A percentile compares a stretch with the other conserved stretches of the same genome.
Evolutionary conservation across 345 rosid genomes (phyloP).

Genomic region (Euphorbia pulcherrima): DNA sequence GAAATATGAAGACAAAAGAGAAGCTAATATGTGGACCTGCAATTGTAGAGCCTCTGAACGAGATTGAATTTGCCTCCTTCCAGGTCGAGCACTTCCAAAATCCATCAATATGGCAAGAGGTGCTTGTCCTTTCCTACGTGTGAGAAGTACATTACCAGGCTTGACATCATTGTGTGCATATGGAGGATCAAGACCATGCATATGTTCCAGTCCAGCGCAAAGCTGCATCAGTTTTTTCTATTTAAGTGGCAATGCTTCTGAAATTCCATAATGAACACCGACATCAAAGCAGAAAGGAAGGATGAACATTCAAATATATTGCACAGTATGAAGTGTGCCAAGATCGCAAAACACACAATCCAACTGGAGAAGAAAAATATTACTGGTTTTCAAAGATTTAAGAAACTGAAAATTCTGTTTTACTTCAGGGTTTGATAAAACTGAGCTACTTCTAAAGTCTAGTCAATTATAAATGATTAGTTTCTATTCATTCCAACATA

Average conservation of each 20-base stretch:
- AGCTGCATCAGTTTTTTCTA: constrained; percentile 48
- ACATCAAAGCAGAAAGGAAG: background rate
- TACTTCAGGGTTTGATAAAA: background rate
- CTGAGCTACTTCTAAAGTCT: background rate
- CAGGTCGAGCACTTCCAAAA: constrained; percentile 90
- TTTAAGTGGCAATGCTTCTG: constrained; percentile 6
- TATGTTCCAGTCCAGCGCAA: constrained; percentile 94
- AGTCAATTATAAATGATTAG: too few relatives aligned
- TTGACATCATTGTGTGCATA: constrained; percentile 99
- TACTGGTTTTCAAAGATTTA: background rate
- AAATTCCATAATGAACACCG: background rate
- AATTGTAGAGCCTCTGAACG: constrained; percentile 88
- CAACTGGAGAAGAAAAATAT: background rate
- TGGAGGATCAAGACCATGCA: constrained; percentile 90
- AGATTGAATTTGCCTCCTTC: constrained; percentile 79
- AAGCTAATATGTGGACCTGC: constrained; percentile 51
- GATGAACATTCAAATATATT: background rate
- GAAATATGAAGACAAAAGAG: background rate
- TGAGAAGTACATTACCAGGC: constrained; percentile 85
- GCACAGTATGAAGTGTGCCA: too few relatives aligned
- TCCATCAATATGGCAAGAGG: constrained; percentile 95
- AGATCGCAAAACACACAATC: background rate
- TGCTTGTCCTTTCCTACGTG: constrained; percentile 70
- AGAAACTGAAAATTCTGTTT: background rate
- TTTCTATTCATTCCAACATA: background rate